Evolutionary conservation across 305 asterid species (phyloP).

Genomic region (Fraxinus angustifolia): DNA sequence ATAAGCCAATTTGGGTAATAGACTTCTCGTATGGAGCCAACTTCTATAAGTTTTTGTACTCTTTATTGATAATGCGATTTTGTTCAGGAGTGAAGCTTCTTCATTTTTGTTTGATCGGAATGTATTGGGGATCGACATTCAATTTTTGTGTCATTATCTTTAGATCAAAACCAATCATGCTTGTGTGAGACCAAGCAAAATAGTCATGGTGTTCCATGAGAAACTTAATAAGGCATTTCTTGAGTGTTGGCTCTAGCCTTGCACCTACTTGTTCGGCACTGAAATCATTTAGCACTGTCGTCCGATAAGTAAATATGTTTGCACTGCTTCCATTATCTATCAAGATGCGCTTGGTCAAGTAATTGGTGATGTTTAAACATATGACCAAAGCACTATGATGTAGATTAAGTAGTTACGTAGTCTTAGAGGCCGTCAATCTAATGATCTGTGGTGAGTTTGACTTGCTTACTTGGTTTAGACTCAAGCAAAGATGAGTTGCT

Average conservation of each 20-base stretch:
- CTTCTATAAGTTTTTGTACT: too few relatives aligned
- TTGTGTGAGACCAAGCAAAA: background rate
- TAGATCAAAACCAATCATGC: background rate
- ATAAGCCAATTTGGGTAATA: too few relatives aligned
- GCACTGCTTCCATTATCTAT: background rate
- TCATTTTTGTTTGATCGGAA: too few relatives aligned
- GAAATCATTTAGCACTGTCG: background rate
- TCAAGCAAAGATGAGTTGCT: background rate
- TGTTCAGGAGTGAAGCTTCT: background rate
- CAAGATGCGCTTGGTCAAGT: background rate
- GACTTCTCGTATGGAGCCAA: too few relatives aligned
- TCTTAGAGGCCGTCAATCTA: background rate
- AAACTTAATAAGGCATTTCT: background rate
- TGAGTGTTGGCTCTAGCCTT: background rate
- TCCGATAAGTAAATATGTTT: background rate
- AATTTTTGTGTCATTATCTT: too few relatives aligned
- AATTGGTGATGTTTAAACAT: background rate
- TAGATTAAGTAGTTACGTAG: background rate
- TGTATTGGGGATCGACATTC: background rate
- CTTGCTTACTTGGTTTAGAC: background rate
- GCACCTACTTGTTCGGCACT: background rate
- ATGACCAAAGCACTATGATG: background rate
- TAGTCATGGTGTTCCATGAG: background rate
- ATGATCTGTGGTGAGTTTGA: background rate
- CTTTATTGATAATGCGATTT: too few relatives aligned